A percentile compares a stretch with the other conserved stretches of the same genome.
These are phyloP conservation scores for Protomyces arabidopsidicola DNA, from an alignment of 1,139 yeast species.

Conservation along the genomic window DNA sequence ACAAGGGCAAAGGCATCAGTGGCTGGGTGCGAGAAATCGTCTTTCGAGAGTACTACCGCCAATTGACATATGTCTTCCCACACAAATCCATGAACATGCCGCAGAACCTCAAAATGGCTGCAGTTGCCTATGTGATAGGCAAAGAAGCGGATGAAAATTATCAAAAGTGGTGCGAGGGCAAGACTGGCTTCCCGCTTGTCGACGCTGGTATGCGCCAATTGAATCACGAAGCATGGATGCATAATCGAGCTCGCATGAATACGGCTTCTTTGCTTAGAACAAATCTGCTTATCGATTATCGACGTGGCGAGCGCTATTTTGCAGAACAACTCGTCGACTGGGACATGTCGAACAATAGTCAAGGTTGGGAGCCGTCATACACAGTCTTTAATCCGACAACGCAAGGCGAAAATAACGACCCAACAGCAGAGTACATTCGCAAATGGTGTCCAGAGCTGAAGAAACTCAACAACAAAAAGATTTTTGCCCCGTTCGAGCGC, in stretches of 20 bases:
- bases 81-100: conserved; percentile 51
- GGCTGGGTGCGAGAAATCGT: conserved; percentile 53
- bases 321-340: conserved; percentile 49
- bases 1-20: conserved; percentile 39
- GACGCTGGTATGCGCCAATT: conserved; percentile 57
- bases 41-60: conserved; percentile 56
- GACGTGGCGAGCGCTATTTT: conserved; percentile 53
- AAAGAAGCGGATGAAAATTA: conserved; percentile 38
- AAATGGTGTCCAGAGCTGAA: conserved; percentile 51
- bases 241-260: conserved; percentile 53
- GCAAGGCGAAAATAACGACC: conserved; percentile 51
- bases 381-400: conserved; percentile 52
- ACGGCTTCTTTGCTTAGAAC: conserved; percentile 52
- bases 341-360: conserved; percentile 53
- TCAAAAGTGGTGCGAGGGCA: conserved; percentile 50
- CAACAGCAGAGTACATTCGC: conserved; percentile 47
- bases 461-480: conserved; percentile 38
- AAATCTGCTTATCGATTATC: conserved; percentile 53
- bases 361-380: conserved; percentile 59
- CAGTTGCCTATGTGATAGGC: conserved; percentile 47
- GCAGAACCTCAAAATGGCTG: conserved; percentile 43
- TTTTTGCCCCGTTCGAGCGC: conserved; percentile 45
- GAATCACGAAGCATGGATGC: conserved; percentile 50
- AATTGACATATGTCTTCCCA: conserved; percentile 50
- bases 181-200: conserved; percentile 53